Percentiles rank a stretch among this genome's conserved stretches.
phyloP scores from a whole-genome alignment of 768 basidiomycete genomes.

The Tulasnella calospora region DNA sequence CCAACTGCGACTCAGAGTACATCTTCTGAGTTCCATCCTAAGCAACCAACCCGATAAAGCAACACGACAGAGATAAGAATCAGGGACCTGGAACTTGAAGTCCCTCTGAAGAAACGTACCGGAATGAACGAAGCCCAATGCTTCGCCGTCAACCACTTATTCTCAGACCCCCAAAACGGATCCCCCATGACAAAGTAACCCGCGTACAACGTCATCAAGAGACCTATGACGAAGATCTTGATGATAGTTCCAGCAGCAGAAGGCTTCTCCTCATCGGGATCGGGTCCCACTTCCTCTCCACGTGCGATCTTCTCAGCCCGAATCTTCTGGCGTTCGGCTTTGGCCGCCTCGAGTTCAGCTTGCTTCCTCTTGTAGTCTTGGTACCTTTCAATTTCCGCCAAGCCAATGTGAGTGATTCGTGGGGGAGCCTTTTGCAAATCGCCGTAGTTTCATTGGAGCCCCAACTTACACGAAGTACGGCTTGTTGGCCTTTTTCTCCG shows the following conservation, averaged over 20 bases:
- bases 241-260: constrained; percentile 48
- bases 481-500: constrained; percentile 75
- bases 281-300: constrained; percentile 67
- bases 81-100: constrained; percentile 24
- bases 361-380: constrained; percentile 44
- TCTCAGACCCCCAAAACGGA: constrained; percentile 76
- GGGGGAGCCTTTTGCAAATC: constrained; percentile 37
- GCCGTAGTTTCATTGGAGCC: neutral
- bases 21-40: constrained; percentile 45
- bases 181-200: constrained; percentile 86
- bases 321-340: constrained; percentile 58
- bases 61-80: constrained; percentile 25
- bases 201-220: constrained; percentile 53
- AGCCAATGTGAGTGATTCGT: no score
- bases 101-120: constrained; percentile 36
- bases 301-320: constrained; percentile 67
- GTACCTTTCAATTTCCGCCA: constrained; percentile 23
- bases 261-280: constrained; percentile 62
- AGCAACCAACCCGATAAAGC: constrained; percentile 20
- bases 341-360: constrained; percentile 50
- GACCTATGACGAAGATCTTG: constrained; percentile 59
- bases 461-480: constrained; percentile 73
- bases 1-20: constrained; percentile 68
- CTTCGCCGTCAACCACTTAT: constrained; percentile 47
- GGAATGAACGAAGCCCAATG: constrained; percentile 59